Conservation (phyloP, 1,284 basidiomycete genomes). For the Taiwanofungus camphoratus region DNA sequence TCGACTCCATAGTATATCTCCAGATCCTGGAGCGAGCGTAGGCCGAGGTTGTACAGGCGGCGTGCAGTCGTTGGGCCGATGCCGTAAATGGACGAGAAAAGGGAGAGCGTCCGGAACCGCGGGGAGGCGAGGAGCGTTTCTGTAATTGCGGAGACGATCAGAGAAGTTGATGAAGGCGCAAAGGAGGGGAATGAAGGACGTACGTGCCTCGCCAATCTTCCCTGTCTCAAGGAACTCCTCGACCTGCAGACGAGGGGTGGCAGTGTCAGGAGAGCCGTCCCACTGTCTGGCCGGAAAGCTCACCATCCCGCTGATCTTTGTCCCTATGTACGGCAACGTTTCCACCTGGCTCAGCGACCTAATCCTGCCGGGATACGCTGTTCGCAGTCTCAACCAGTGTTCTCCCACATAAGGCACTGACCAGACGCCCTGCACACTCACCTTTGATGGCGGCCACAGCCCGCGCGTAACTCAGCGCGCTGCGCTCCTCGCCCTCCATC, state of each 20-base stretch:
- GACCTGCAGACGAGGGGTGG: slow-evolving; percentile 35
- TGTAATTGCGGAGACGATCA: slow-evolving; percentile 25
- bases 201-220: slow-evolving; percentile 55
- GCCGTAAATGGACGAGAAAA: slow-evolving; percentile 64
- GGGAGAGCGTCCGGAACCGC: slow-evolving; percentile 50
- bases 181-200: slow-evolving; percentile 18
- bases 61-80: slow-evolving; percentile 67
- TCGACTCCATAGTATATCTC: slow-evolving; percentile 57
- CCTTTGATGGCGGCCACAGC: slow-evolving; percentile 70
- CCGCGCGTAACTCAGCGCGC: slow-evolving; percentile 61
- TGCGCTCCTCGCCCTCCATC: slow-evolving; percentile 59
- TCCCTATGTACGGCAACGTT: slow-evolving; percentile 54
- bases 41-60: slow-evolving; percentile 51
- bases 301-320: slow-evolving; percentile 57
- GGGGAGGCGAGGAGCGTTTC: slow-evolving; percentile 41
- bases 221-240: slow-evolving; percentile 55
- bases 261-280: not conserved
- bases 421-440: slow-evolving; percentile 20
- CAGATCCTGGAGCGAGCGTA: slow-evolving; percentile 58
- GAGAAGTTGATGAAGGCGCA: not conserved
- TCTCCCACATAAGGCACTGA: not conserved
- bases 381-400: not conserved
- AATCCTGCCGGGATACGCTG: slow-evolving; percentile 62
- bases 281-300: not conserved
- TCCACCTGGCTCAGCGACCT: slow-evolving; percentile 40